A percentile compares a stretch with the other conserved stretches of the same genome.
phyloP scores from a whole-genome alignment of 2,329 filamentous ascomycete species.

The Fusarium lateritium region DNA sequence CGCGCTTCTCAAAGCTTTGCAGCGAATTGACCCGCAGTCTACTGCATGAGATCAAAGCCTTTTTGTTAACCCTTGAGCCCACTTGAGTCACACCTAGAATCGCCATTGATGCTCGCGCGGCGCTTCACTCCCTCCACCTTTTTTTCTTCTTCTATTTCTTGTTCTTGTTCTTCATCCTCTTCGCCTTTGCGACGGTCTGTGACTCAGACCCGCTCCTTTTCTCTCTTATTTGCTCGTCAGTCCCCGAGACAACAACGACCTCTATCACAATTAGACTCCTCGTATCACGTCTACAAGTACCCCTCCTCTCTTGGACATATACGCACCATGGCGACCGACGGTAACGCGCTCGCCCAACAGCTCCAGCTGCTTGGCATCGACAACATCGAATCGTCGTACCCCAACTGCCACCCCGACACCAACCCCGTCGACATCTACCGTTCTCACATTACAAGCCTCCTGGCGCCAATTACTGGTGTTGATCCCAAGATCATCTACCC shows the following conservation, averaged over 20 bases:
- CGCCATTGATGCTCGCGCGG: constrained; percentile 49
- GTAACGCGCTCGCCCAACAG: constrained; percentile 47
- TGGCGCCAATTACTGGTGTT: constrained; percentile 79
- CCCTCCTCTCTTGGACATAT: constrained; percentile 21
- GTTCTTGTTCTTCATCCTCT: constrained; percentile 22
- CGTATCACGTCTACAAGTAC: constrained; percentile 18
- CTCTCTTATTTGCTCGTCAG: constrained; percentile 15
- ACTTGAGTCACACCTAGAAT: constrained; percentile 50
- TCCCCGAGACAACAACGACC: constrained; percentile 11
- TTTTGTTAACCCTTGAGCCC: constrained; percentile 47
- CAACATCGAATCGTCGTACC: constrained; percentile 59
- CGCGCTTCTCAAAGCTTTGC: constrained; percentile 31
- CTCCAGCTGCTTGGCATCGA: constrained; percentile 45
- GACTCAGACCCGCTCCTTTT: constrained; percentile 12
- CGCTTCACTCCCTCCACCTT: constrained; percentile 45
- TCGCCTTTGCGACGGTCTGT: constrained; percentile 24
- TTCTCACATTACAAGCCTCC: constrained; percentile 78
- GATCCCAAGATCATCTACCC: constrained; percentile 80
- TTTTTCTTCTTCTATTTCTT: constrained; percentile 42
- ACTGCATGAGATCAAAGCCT: constrained; percentile 41
- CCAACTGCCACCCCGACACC: constrained; percentile 74
- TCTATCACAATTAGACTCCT: neutral
- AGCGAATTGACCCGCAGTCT: constrained; percentile 41
- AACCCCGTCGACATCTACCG: constrained; percentile 88
- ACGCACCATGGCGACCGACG: constrained; percentile 42